A percentile compares a stretch with the other conserved stretches of the same genome.
Conservation (phyloP, 78 protist species). For the Planoprotostelium fungivorum region DNA sequence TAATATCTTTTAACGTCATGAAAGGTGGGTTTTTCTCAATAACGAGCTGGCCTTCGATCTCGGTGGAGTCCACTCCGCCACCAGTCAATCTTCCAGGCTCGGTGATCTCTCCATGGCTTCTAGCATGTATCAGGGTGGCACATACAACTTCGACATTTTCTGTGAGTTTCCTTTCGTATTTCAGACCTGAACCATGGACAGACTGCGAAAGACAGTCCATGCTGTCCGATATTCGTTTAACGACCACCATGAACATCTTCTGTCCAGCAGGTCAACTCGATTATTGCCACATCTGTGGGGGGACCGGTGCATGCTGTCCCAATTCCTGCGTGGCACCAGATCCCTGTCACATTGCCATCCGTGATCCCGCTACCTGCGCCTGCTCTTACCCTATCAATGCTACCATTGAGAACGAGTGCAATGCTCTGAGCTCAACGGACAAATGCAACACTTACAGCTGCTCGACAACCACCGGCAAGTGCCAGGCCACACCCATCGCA, state of each 20-base stretch:
- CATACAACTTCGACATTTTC: neutral
- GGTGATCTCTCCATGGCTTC: neutral
- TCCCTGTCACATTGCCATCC: neutral
- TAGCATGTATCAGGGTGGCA: neutral
- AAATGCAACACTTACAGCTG: too few species aligned
- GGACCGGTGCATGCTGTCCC: neutral
- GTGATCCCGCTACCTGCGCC: too few species aligned
- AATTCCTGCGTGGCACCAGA: neutral
- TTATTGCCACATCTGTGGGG: neutral
- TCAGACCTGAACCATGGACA: too few species aligned
- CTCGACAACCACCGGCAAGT: too few species aligned
- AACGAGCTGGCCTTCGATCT: neutral
- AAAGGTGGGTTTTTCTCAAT: neutral
- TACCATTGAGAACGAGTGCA: too few species aligned
- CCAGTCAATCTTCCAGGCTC: neutral
- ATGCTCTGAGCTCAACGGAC: too few species aligned
- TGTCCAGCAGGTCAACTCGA: neutral
- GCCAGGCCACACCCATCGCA: too few species aligned
- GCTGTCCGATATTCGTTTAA: neutral
- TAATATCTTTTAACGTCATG: too few species aligned
- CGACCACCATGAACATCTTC: neutral
- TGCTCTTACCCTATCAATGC: too few species aligned
- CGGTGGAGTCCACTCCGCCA: neutral
- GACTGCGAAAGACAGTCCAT: neutral
- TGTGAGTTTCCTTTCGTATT: too few species aligned